Conservation (phyloP, 805 yeast genomes). For the Wickerhamiella australiensis region DNA sequence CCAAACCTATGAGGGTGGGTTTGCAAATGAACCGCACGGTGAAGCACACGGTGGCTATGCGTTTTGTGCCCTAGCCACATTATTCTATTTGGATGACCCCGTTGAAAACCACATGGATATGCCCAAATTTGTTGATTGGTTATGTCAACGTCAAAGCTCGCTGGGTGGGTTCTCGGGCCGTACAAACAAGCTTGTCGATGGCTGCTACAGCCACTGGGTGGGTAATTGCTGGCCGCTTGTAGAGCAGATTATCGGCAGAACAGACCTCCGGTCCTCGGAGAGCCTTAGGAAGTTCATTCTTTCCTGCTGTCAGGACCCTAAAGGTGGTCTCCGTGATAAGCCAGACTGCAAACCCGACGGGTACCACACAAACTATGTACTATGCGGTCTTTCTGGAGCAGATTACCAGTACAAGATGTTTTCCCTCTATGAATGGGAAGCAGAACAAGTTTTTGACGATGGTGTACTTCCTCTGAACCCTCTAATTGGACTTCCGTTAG, state of each 20-base stretch:
- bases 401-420: constrained; percentile 34
- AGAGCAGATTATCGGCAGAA: constrained; percentile 36
- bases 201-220: constrained; percentile 93
- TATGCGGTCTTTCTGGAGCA: constrained; percentile 58
- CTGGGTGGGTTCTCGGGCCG: constrained; percentile 85
- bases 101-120: constrained; percentile 35
- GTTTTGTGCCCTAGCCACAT: constrained; percentile 69
- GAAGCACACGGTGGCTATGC: constrained; percentile 99
- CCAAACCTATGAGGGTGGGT: constrained; percentile 93
- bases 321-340: constrained; percentile 79
- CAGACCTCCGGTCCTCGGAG: constrained; percentile 37
- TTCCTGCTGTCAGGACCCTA: constrained; percentile 56
- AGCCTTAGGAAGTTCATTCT: constrained; percentile 54
- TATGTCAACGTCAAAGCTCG: constrained; percentile 44
- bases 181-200: constrained; percentile 87
- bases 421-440: constrained; percentile 26
- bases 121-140: constrained; percentile 49
- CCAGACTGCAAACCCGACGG: constrained; percentile 73
- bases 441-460: not conserved
- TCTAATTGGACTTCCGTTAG: constrained; percentile 45
- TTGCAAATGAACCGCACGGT: constrained; percentile 66
- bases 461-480: constrained; percentile 36
- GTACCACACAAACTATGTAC: constrained; percentile 80
- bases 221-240: constrained; percentile 63
- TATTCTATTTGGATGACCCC: constrained; percentile 36